Base-by-base conservation (phyloP, 169 alveolate genomes). In the Plasmodium sp. region DNA sequence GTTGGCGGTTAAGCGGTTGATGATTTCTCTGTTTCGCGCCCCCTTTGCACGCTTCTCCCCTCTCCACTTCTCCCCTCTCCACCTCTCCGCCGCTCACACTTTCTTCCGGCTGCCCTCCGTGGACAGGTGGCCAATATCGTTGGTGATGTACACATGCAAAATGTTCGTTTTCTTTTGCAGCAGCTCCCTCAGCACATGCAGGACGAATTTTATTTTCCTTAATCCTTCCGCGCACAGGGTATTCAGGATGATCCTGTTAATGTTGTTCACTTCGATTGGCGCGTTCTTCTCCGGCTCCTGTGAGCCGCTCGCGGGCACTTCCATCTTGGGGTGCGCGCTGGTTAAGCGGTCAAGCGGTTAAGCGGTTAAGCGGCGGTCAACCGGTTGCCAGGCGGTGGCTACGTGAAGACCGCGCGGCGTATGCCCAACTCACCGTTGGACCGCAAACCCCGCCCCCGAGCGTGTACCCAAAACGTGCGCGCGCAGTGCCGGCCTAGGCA, bases 61-160 rank as follows among this genome's bases (percentile, higher is more conserved):
- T 31, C 27, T 10, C 48, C 51, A 0, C 22, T 16, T 22, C 27
- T 1, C 22, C 33, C 33, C 27, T 31, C 27, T 10, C 48, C 51
- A 0, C 22, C 33, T 22, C 27, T 1, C 22, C 33, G n/a, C n/a
- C n/a, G 1, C 75, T 84, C 67, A 86, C 93, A 86, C 51, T 77
- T 86, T 14, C 85, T 79, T 75, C 27, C 67, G 36, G 48, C 81
- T 77, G 41, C 77, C 75, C 33, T 86, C 86, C 27, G 93, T 86
- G 34, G 93, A 75, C 67, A 86, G 81, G 31, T 86, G 93, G 81
- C 77, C 86, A 54, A 86, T 86, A 5, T 75, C 71, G 45, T 86
- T 62, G 34, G 86, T 86, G 79, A 86, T 54, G 34, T 86, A 86
- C 16, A 74, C 93, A 86, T 86, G 93, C 81, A 86, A 77, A 43